These are phyloP conservation scores for Diplogelasinospora grovesii DNA, from an alignment of 495 filamentous ascomycete species.

Conservation along the genomic window DNA sequence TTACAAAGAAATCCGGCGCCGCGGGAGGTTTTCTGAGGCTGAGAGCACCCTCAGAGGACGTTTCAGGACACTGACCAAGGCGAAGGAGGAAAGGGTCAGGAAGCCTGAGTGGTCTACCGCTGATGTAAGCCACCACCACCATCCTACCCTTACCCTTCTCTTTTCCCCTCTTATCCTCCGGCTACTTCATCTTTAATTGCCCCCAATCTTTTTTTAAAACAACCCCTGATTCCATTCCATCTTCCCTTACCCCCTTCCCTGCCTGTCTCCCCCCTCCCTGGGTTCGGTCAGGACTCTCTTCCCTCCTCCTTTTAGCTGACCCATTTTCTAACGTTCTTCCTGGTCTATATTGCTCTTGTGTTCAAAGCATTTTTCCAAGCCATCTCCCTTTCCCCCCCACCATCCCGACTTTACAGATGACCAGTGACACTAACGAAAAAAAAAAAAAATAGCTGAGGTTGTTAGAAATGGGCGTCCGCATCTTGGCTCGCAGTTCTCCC, in stretches of 20 bases:
- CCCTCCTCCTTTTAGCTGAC: too few species aligned
- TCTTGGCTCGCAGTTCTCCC: slow-evolving; percentile 25
- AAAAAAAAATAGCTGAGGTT: slow-evolving; percentile 49
- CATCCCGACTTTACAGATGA: too few species aligned
- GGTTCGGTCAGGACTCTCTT: too few species aligned
- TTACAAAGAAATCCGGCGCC: slow-evolving; percentile 69
- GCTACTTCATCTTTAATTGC: too few species aligned
- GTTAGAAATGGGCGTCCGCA: slow-evolving; percentile 41
- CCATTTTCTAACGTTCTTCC: too few species aligned
- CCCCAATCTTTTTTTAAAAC: too few species aligned
- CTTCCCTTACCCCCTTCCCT: too few species aligned
- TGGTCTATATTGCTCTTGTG: too few species aligned
- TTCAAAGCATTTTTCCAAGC: not conserved
- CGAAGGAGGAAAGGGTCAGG: slow-evolving; percentile 62
- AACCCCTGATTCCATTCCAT: too few species aligned
- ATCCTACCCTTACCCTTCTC: not conserved
- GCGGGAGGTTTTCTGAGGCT: slow-evolving; percentile 64
- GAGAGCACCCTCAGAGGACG: slow-evolving; percentile 84
- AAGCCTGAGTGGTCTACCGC: slow-evolving; percentile 69
- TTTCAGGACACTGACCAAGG: slow-evolving; percentile 72
- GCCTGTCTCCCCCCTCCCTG: too few species aligned
- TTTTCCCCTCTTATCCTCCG: slow-evolving; percentile 2
- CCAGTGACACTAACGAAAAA: too few species aligned
- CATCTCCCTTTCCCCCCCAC: too few species aligned
- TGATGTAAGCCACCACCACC: slow-evolving; percentile 57